These are phyloP conservation scores for Aspergillus aculeatinus DNA, from an alignment of 2,329 filamentous ascomycete genomes.

Conservation along the genomic window DNA sequence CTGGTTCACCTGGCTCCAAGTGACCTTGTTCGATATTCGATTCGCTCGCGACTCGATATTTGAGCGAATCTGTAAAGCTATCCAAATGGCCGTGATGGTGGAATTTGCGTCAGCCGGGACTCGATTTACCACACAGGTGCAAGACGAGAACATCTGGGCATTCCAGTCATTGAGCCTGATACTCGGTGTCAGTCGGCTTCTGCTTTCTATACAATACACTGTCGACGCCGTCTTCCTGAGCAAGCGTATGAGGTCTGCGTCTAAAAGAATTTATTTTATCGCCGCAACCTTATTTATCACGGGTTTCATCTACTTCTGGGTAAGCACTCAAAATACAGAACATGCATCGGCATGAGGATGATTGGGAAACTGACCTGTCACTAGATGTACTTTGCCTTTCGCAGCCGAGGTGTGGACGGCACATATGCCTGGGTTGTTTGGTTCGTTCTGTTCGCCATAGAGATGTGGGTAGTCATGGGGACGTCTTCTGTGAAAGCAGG, in stretches of 20 bases:
- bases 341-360: background rate
- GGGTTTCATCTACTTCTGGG: conserved; percentile 30
- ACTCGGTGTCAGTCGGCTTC: conserved; percentile 54
- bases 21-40: conserved; percentile 64
- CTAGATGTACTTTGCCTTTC: conserved; percentile 39
- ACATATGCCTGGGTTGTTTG: conserved; percentile 49
- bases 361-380: conserved; percentile 6
- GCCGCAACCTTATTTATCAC: conserved; percentile 30
- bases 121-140: conserved; percentile 43
- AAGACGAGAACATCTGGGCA: conserved; percentile 42
- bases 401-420: conserved; percentile 19
- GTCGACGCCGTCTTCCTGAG: conserved; percentile 35
- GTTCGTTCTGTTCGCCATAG: conserved; percentile 57
- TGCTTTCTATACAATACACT: conserved; percentile 56
- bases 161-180: conserved; percentile 46
- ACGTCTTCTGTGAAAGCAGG: conserved; percentile 57
- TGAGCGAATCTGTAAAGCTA: conserved; percentile 57
- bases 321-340: conserved; percentile 14
- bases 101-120: conserved; percentile 62
- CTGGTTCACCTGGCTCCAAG: conserved; percentile 69
- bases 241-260: conserved; percentile 26
- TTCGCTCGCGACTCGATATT: conserved; percentile 65
- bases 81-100: conserved; percentile 64
- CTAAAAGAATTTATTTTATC: conserved; percentile 30
- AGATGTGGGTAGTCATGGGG: conserved; percentile 53